Percentiles rank a stretch among this genome's conserved stretches.
Conservation (phyloP, 2,329 filamentous ascomycete species). For the Hymenoscyphus fructigenus region DNA sequence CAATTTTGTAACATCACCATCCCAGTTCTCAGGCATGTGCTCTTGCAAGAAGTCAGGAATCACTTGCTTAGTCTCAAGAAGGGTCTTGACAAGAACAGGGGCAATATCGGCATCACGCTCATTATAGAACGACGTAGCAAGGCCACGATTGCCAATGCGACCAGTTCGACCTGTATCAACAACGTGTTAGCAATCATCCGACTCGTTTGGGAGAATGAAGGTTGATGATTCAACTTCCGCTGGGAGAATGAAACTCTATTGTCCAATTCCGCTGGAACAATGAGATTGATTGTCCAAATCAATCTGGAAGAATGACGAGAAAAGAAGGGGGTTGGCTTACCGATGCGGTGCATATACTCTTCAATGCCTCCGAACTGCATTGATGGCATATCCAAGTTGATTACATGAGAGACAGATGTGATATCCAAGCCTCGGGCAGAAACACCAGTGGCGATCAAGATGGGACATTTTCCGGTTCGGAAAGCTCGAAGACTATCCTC, state of each 20-base stretch:
- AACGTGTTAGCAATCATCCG: slow-evolving; percentile 17
- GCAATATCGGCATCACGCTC: slow-evolving; percentile 73
- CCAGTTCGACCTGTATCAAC: slow-evolving; percentile 72
- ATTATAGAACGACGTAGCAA: slow-evolving; percentile 87
- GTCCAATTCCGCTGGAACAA: not conserved
- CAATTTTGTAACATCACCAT: slow-evolving; percentile 27
- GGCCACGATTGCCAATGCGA: slow-evolving; percentile 82
- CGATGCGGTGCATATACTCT: slow-evolving; percentile 93
- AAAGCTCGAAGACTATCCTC: slow-evolving; percentile 90
- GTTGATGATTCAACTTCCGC: not conserved
- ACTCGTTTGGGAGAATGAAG: not conserved
- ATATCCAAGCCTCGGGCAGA: slow-evolving; percentile 88
- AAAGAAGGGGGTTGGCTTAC: slow-evolving; percentile 48
- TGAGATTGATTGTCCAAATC: no score
- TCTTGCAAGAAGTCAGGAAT: slow-evolving; percentile 79
- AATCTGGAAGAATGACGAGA: not conserved
- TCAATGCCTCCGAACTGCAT: slow-evolving; percentile 79
- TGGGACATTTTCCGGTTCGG: slow-evolving; percentile 69
- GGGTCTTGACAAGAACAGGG: slow-evolving; percentile 71
- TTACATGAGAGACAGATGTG: slow-evolving; percentile 80
- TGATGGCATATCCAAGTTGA: slow-evolving; percentile 88
- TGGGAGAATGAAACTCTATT: not conserved
- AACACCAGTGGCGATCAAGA: slow-evolving; percentile 84
- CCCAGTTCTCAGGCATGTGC: slow-evolving; percentile 57
- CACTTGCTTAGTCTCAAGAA: slow-evolving; percentile 75